Base-by-base conservation (phyloP, 805 yeast species). In the Wickerhamiella shivajii region DNA sequence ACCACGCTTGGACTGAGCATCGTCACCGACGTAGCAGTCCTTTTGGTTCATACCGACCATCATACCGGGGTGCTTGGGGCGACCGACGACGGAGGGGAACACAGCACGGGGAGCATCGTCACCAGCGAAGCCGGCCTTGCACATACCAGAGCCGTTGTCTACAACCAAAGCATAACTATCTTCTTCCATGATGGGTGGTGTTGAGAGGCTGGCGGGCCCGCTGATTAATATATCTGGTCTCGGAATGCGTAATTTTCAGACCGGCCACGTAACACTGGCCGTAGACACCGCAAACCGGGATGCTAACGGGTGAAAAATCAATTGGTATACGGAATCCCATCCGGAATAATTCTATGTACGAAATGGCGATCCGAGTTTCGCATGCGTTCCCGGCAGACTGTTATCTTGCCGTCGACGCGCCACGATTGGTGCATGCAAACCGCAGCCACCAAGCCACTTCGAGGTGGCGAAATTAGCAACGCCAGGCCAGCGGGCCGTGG, bases 111-210 rank as follows among this genome's bases (percentile, higher is more conserved):
- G 98, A 48, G 97, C 97, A 71, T 90, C 98, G 61, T 90, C 97
- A 72, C 98, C 98, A 75, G 98, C 97, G 63, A 85, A 90, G 68
- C 98, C 98, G 87, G 98, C 98, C 66, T 90, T 90, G 77, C 98
- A 90, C 97, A 90, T 90, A 75, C 98, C 98, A 60, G 98, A 90
- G 71, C 98, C 98, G 70, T 87, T 87, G 66, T 87, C 98, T 69
- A 87, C 87, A 69, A 87, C 97, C 56, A 61, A 61, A 37, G 56
- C 55, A 47, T 46, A 51, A 43, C 47, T 44, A 42, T 52, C 56
- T 49, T 51, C 55, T 29, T 31, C 34, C 34, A 31, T 31, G 17
- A 25, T 31, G 24, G 34, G 24, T 31, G 34, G 12, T 10, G 16
- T n/a, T n/a, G 34, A 14, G 6, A 19, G 24, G 16, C 6, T 15